Evolutionary conservation across 805 yeast genomes (phyloP), one percentile per base, ranked within the genome.

Genomic region (Teunomyces panamensis): DNA sequence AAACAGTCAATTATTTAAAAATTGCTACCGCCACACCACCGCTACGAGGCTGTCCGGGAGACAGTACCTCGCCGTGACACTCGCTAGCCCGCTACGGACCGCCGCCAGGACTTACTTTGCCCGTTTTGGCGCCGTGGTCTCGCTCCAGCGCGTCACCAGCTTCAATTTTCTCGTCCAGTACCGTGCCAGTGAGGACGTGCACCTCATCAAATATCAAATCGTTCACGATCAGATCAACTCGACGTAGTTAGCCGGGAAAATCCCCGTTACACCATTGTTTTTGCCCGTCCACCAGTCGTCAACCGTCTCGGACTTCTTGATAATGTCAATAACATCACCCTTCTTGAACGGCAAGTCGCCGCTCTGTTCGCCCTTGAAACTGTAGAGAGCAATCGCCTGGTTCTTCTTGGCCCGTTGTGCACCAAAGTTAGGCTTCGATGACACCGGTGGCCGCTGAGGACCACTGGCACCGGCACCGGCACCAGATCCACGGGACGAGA

Each of bases 231-330:
- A 37, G 10, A 83, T 79, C 58, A 91, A 68, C 63, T 91, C 96
- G 37, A 92, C 97, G 62, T 92, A 92, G 65, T 92, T 92, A 2
- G 99, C 99, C 8, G 99, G 99, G 78, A 92, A 92, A 17, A 91
- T 91, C 37, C 99, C 99, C 58, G 88, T 89, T 51, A 69, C 70
- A 9, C 95, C 92, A 56, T 87, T 87, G 46, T 83, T 73, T 63
- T 87, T 83, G 26, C 99, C 99, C 0, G 97, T 89, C 99, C 99
- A 94, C 99, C 99, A 94, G 65, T 94, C 98, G 64, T 94, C 96
- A 43, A 83, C 81, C 10, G 96, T 85, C 7, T 87, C 91, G 8
- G 94, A 83, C 67, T 87, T 89, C 66, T 90, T 89, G 47, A 88
- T 71, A 55, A 94, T 87, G 37, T 89, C 85, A 56, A 94, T 88